Evolutionary conservation across 306 rosid species (phyloP).

Genomic region (Cucumis sativus): Cucumber_9930_V3 NC_026660.2:25644501-25645000

Average conservation of each 20-base stretch:
- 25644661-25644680: slow-evolving; percentile 58
- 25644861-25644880: not conserved
- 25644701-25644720: not conserved
- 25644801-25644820: not conserved
- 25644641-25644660: slow-evolving; percentile 77
- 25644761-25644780: slow-evolving; percentile 8
- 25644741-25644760: not conserved
- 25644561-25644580: slow-evolving; percentile 7
- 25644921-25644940: not conserved
- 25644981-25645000: slow-evolving; percentile 10
- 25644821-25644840: not conserved
- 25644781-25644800: not conserved
- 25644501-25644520: not conserved
- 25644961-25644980: not conserved
- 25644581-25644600: slow-evolving; percentile 28
- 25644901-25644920: not conserved
- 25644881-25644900: not conserved
- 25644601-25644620: slow-evolving; percentile 92
- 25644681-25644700: not conserved
- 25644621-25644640: slow-evolving; percentile 95
- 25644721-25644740: not conserved
- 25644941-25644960: not conserved
- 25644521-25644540: not conserved
- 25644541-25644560: not conserved
- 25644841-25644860: not conserved